Conservation (phyloP, 148 eudicot species). For the Polygonum maritimum region DNA sequence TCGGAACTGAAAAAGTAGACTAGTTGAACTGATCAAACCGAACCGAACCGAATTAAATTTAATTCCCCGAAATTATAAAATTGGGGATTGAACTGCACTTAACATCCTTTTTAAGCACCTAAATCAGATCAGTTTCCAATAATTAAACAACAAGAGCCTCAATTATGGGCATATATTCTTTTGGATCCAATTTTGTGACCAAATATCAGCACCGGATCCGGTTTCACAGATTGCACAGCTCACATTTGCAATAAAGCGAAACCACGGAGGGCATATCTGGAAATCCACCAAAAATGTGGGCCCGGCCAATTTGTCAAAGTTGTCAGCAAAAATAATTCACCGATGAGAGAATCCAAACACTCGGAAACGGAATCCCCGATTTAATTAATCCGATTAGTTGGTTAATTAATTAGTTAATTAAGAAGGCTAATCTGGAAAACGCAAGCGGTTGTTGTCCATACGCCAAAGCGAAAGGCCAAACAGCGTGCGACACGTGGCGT, state of each 20-base stretch:
- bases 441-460: background rate
- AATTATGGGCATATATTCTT: background rate
- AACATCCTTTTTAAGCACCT: too few species aligned
- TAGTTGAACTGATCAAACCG: too few species aligned
- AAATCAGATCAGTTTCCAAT: too few species aligned
- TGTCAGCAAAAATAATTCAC: constrained; percentile 2
- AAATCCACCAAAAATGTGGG: background rate
- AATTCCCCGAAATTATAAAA: too few species aligned
- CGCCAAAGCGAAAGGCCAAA: background rate
- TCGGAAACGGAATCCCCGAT: background rate
- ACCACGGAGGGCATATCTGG: background rate
- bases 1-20: too few species aligned
- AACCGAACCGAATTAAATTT: too few species aligned
- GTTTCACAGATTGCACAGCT: background rate
- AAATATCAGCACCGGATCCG: background rate
- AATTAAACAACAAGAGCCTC: background rate
- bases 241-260: background rate
- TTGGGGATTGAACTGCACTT: too few species aligned
- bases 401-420: background rate
- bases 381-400: background rate
- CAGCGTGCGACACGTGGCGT: background rate
- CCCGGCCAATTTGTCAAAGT: background rate
- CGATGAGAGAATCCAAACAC: constrained; percentile 2
- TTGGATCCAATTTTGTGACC: background rate
- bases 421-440: background rate